Evolutionary conservation across 495 filamentous ascomycete species (phyloP), one percentile per base, ranked within the genome.

Genomic region (Podospora pseudoanserina): DNA sequence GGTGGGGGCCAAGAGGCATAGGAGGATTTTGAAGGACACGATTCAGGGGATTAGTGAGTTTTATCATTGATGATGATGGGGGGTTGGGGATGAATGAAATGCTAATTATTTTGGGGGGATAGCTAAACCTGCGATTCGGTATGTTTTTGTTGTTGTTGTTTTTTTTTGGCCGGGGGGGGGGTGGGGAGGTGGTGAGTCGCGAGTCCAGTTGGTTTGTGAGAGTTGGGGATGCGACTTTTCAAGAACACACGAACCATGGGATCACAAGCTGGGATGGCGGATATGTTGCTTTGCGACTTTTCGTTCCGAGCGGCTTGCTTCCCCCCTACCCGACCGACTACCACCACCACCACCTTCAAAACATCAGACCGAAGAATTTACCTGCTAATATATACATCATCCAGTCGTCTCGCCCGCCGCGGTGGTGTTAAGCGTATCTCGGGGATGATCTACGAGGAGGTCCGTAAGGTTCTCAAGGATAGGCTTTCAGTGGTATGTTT

Each of bases 361-460:
- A 18, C 15, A 49, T 49, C 39, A 49, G 39, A 49, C 13, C 39
- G 15, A 49, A 49, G 39, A 49, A 18, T 23, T 2, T 16, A 11
- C 15, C 39, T 13, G 39, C 39, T 49, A 49, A 49, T 2, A 49
- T 49, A 13, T 11, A 6, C 34, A 6, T 39, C 15, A 2, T 11
- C 53, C 64, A 94, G 91, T 60, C 91, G 92, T 64, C 81, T 96
- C 4, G 92, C 92, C 4, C 86, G 92, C 1, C 87, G 92, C 19
- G 92, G 92, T 4, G 92, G 92, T 0, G 86, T 95, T 5, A 90
- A 91, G 70, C 80, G 92, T 0, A 92, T 96, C 19, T 89, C 86
- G 0, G 82, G 71, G 0, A 68, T 63, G 0, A 89, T 96, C n/a
- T 96, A 97, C 73, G 84, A 92, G 0, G 90, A 92, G 0, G 78